A percentile compares a stretch with the other conserved stretches of the same genome.
phyloP scores from a whole-genome alignment of 306 rosid species.

The Crataegus laevigata region DNA sequence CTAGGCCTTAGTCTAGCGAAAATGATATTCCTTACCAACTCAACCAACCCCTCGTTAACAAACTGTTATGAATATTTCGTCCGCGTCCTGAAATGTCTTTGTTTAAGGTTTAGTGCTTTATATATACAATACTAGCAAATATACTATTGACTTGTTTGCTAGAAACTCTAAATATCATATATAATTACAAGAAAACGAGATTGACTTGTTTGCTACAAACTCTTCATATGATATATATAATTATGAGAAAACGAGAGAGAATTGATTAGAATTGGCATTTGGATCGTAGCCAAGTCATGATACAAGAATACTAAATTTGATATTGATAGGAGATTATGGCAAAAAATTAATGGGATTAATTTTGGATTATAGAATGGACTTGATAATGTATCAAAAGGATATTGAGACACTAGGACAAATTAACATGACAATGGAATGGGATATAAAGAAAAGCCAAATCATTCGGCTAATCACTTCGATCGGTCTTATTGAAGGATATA shows the following conservation, averaged over 20 bases:
- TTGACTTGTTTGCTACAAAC: too few species aligned
- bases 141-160: too few species aligned
- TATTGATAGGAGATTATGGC: background rate
- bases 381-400: background rate
- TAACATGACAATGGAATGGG: background rate
- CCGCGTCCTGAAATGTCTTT: too few species aligned
- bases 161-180: too few species aligned
- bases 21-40: too few species aligned
- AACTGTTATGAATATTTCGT: too few species aligned
- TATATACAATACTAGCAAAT: too few species aligned
- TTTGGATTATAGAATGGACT: background rate
- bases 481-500: background rate
- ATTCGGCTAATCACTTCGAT: background rate
- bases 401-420: background rate
- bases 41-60: too few species aligned
- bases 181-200: too few species aligned
- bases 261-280: background rate
- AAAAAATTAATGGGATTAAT: background rate
- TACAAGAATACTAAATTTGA: background rate
- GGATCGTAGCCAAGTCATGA: background rate
- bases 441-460: conserved; percentile 10
- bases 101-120: too few species aligned
- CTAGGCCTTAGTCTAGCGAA: too few species aligned
- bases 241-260: background rate
- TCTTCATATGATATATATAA: too few species aligned